Evolutionary conservation across 306 rosid genomes (phyloP).

Genomic region (Lathyrus tuberosus): DNA sequence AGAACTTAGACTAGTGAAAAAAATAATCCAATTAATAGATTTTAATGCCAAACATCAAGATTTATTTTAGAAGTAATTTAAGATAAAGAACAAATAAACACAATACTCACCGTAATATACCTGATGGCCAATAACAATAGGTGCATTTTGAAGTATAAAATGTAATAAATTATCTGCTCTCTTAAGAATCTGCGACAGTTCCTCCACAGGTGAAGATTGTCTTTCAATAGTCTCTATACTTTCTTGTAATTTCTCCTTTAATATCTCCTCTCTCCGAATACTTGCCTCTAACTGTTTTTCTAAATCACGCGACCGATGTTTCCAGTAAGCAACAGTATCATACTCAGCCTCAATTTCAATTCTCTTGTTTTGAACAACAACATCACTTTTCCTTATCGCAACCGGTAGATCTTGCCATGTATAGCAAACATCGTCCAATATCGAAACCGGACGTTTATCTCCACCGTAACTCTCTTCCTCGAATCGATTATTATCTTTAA

Average conservation of each 20-base stretch:
- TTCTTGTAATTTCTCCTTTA: constrained; percentile 70
- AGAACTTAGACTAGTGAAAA: not conserved
- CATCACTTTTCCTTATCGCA: constrained; percentile 58
- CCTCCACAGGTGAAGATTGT: constrained; percentile 90
- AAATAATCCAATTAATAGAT: constrained; percentile 1
- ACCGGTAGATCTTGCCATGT: constrained; percentile 72
- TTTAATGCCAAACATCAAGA: not conserved
- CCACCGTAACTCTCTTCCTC: constrained; percentile 75
- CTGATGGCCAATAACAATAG: constrained; percentile 98
- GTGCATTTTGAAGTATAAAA: constrained; percentile 98
- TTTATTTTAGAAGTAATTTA: not conserved
- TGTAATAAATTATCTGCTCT: constrained; percentile 56
- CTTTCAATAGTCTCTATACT: constrained; percentile 68
- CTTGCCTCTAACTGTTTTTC: constrained; percentile 80
- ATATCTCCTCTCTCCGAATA: constrained; percentile 68
- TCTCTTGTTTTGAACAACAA: constrained; percentile 68
- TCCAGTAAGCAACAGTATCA: constrained; percentile 81
- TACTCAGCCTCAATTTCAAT: constrained; percentile 80
- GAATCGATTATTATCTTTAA: constrained; percentile 71
- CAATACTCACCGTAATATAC: constrained; percentile 52
- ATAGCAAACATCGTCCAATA: constrained; percentile 81
- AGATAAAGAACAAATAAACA: constrained; percentile 27
- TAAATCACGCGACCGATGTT: constrained; percentile 64
- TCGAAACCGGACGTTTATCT: constrained; percentile 84
- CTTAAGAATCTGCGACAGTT: constrained; percentile 64